These are phyloP conservation scores for Pseudopyricularia javanii DNA, from an alignment of 2,329 filamentous ascomycete species.

Conservation along the genomic window DNA sequence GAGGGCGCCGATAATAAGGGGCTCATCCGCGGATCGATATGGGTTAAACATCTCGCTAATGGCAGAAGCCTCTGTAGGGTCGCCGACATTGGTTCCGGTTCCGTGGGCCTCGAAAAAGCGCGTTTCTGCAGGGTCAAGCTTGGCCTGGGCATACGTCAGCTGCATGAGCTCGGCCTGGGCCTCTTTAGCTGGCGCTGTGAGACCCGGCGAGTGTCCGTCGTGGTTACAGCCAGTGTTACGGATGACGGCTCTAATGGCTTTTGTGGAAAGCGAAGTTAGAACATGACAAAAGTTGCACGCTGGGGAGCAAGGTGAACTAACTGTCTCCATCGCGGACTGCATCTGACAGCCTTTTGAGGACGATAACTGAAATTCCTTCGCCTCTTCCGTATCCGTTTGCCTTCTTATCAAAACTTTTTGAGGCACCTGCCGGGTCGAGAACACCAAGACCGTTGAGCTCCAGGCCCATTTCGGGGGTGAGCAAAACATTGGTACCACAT, in stretches of 20 bases:
- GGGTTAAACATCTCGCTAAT: slow-evolving; percentile 29
- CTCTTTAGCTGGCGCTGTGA: slow-evolving; percentile 11
- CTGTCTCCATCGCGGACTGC: slow-evolving; percentile 33
- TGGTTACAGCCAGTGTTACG: slow-evolving; percentile 10
- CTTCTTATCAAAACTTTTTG: slow-evolving; percentile 20
- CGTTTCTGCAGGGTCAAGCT: slow-evolving; percentile 6
- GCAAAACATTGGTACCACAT: background rate
- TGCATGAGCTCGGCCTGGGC: slow-evolving; percentile 12
- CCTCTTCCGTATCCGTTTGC: slow-evolving; percentile 33
- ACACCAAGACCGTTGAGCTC: slow-evolving; percentile 6
- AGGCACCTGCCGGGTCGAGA: slow-evolving; percentile 10
- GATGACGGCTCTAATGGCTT: slow-evolving; percentile 16
- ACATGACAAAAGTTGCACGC: background rate
- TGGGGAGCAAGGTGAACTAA: background rate
- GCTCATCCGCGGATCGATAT: slow-evolving; percentile 18
- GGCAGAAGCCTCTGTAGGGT: slow-evolving; percentile 31
- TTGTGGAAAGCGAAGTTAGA: background rate
- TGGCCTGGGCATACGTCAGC: slow-evolving; percentile 6
- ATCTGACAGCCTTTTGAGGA: slow-evolving; percentile 44
- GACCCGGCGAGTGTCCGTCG: slow-evolving; percentile 9
- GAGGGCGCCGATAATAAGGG: slow-evolving; percentile 26
- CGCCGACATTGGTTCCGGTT: slow-evolving; percentile 17
- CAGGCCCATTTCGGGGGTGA: background rate
- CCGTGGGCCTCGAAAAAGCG: slow-evolving; percentile 30
- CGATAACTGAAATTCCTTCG: slow-evolving; percentile 26